phyloP scores from a whole-genome alignment of 257 asterid species.

The Sherardia arvensis region DNA sequence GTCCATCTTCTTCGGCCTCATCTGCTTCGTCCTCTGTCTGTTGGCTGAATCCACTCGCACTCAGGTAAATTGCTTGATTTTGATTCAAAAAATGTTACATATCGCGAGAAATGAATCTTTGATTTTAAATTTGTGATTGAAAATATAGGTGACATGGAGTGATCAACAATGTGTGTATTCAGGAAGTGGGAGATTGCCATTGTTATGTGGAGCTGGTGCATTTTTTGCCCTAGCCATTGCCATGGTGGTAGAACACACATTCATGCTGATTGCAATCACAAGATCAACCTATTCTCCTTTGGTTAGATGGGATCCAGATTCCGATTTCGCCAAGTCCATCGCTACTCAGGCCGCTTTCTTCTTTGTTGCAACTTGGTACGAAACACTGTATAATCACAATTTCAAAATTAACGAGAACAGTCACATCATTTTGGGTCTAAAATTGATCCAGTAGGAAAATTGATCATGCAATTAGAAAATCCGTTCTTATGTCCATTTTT shows the following conservation, averaged over 20 bases:
- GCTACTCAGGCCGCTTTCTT: slow-evolving; percentile 73
- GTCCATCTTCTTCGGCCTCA: slow-evolving; percentile 58
- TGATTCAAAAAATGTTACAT: not conserved
- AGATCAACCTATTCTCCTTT: slow-evolving; percentile 36
- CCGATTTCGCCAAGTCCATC: slow-evolving; percentile 33
- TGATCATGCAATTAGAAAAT: too few relatives aligned
- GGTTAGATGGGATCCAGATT: slow-evolving; percentile 46
- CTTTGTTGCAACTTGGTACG: slow-evolving; percentile 73
- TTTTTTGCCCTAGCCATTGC: slow-evolving; percentile 64
- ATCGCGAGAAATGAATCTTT: not conserved
- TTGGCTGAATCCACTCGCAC: slow-evolving; percentile 77
- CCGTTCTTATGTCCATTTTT: too few relatives aligned
- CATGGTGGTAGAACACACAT: slow-evolving; percentile 58
- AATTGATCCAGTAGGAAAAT: too few relatives aligned
- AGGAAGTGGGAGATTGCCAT: slow-evolving; percentile 51
- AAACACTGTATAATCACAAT: too few relatives aligned
- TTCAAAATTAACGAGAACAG: too few relatives aligned
- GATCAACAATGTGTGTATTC: slow-evolving; percentile 43
- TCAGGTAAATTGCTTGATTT: too few relatives aligned
- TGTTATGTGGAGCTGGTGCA: slow-evolving; percentile 57
- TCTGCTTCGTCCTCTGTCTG: slow-evolving; percentile 80
- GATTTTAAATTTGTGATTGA: not conserved
- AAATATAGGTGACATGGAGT: slow-evolving; percentile 40
- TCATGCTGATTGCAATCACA: slow-evolving; percentile 48
- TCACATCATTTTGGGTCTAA: too few relatives aligned